Conservation (phyloP, 768 basidiomycete genomes). For the Tulasnella sp. region DNA sequence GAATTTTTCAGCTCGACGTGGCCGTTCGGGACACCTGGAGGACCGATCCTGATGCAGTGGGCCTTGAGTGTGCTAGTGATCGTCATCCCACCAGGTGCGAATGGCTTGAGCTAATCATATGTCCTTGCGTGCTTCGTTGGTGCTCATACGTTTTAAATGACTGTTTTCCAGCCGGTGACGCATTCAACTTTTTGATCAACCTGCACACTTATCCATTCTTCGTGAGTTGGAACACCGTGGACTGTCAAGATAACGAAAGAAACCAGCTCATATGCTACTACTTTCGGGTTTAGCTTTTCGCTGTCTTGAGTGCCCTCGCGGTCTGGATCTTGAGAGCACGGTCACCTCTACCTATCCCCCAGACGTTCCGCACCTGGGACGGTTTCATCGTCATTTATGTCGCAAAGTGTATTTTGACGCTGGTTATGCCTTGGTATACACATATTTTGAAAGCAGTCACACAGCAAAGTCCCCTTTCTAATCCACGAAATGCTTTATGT, state of each 20-base stretch:
- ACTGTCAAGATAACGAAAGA: neutral
- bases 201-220: slow-evolving; percentile 31
- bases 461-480: no score
- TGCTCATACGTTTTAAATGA: no score
- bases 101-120: no score
- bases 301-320: slow-evolving; percentile 20
- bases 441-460: no score
- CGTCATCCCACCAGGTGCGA: slow-evolving; percentile 26
- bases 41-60: slow-evolving; percentile 33
- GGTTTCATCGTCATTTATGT: neutral
- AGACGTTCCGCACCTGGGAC: slow-evolving; percentile 16
- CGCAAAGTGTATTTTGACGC: slow-evolving; percentile 18
- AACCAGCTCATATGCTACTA: no score
- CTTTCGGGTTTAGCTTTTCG: slow-evolving; percentile 23
- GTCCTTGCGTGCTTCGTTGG: no score
- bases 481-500: no score
- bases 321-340: slow-evolving; percentile 21
- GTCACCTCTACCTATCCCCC: slow-evolving; percentile 1
- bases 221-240: slow-evolving; percentile 21
- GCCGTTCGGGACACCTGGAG: slow-evolving; percentile 40
- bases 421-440: slow-evolving; percentile 24
- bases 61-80: slow-evolving; percentile 34
- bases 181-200: slow-evolving; percentile 33
- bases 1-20: slow-evolving; percentile 37
- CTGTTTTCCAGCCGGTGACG: slow-evolving; percentile 24